Conservation (phyloP, 805 yeast species). For the Saturnispora zaruensis region DNA sequence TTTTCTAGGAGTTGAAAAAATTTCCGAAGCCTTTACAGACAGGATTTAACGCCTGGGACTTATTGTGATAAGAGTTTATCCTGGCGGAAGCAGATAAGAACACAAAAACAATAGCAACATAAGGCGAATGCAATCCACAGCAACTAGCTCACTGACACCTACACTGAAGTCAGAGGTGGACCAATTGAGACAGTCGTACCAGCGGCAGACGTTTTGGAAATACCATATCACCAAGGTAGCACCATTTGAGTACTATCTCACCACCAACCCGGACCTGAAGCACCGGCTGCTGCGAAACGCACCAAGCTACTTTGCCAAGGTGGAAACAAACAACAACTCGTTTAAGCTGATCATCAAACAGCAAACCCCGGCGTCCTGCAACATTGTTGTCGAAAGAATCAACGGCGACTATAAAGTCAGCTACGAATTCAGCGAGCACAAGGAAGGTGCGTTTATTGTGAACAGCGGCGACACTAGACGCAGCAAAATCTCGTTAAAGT, state of each 20-base stretch:
- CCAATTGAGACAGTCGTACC: constrained; percentile 9
- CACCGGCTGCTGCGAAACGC: constrained; percentile 53
- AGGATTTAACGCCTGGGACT: not conserved
- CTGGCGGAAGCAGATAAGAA: not conserved
- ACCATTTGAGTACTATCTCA: constrained; percentile 42
- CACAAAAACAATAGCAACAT: not conserved
- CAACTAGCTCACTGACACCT: not conserved
- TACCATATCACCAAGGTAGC: constrained; percentile 53
- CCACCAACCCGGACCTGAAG: constrained; percentile 58
- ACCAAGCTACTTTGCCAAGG: constrained; percentile 51
- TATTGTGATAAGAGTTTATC: not conserved
- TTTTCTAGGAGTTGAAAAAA: not conserved
- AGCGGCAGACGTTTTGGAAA: constrained; percentile 41
- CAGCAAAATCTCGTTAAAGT: not conserved
- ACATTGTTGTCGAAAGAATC: constrained; percentile 21
- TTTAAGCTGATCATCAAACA: constrained; percentile 27
- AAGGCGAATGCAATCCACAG: not conserved
- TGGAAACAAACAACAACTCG: constrained; percentile 25
- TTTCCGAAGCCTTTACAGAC: not conserved
- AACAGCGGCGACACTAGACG: not conserved
- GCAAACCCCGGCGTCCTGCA: constrained; percentile 14
- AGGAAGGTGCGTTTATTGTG: constrained; percentile 10
- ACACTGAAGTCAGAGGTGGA: constrained; percentile 6
- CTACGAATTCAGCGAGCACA: constrained; percentile 15
- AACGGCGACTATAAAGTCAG: constrained; percentile 19